Evolutionary conservation across 495 filamentous ascomycete genomes (phyloP).

Genomic region (Hapsidospora chrysogenum): DNA sequence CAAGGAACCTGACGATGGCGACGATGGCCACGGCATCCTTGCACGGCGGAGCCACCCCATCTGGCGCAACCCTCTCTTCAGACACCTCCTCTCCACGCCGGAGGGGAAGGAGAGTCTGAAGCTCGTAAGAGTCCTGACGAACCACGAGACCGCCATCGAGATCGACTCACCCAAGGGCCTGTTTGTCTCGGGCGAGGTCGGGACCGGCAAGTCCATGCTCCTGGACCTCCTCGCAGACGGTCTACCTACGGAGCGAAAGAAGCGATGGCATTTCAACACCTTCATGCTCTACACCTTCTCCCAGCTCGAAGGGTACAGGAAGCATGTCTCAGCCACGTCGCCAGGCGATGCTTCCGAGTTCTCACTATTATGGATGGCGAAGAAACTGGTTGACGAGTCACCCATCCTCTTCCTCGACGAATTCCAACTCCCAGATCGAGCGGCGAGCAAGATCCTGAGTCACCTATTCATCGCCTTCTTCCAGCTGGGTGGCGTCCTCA

Average conservation of each 20-base stretch:
- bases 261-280: constrained; percentile 57
- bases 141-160: constrained; percentile 42
- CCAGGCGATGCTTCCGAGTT: constrained; percentile 29
- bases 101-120: constrained; percentile 32
- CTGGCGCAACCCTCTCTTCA: constrained; percentile 30
- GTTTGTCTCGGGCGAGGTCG: constrained; percentile 54
- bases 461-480: constrained; percentile 58
- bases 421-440: constrained; percentile 56
- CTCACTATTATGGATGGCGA: constrained; percentile 46
- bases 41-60: constrained; percentile 28
- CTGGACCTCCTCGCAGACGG: constrained; percentile 52
- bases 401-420: constrained; percentile 61
- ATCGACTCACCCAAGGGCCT: constrained; percentile 47
- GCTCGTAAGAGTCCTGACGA: constrained; percentile 40
- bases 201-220: constrained; percentile 56
- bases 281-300: constrained; percentile 58
- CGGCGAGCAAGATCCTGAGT: constrained; percentile 50
- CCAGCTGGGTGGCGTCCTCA: constrained; percentile 52
- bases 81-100: constrained; percentile 20
- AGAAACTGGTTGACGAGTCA: constrained; percentile 45
- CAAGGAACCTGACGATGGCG: constrained; percentile 7
- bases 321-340: constrained; percentile 10
- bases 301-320: constrained; percentile 40
- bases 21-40: constrained; percentile 8
- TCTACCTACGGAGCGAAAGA: constrained; percentile 47